phyloP scores from a whole-genome alignment of 148 eudicot species.

The Camellia lanceoleosa region DNA sequence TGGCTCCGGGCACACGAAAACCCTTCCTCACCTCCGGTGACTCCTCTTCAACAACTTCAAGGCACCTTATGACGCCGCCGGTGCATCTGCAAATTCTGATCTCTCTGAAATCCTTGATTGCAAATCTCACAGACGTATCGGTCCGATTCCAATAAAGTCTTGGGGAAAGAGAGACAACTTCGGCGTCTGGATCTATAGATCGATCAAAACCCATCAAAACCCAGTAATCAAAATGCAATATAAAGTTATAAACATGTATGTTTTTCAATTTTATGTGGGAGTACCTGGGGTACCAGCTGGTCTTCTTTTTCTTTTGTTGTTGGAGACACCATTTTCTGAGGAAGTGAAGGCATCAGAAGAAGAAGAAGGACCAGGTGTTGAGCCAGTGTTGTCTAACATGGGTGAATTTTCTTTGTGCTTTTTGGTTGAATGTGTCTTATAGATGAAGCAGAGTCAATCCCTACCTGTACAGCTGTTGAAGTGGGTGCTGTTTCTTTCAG shows the following conservation, averaged over 20 bases:
- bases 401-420: not conserved
- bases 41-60: conserved; percentile 75
- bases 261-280: too few relatives aligned
- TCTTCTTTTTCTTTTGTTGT: conserved; percentile 63
- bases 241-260: not conserved
- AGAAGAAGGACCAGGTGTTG: conserved; percentile 22
- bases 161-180: conserved; percentile 79
- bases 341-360: conserved; percentile 27
- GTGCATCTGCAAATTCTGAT: conserved; percentile 94
- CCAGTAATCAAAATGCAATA: not conserved
- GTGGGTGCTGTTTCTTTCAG: conserved; percentile 16
- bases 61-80: conserved; percentile 87
- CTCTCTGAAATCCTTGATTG: conserved; percentile 90
- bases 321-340: conserved; percentile 19
- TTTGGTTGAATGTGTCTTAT: not conserved
- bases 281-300: conserved; percentile 96
- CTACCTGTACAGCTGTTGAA: conserved; percentile 7
- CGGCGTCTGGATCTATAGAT: conserved; percentile 87
- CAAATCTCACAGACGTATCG: conserved; percentile 94
- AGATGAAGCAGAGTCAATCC: conserved; percentile 9
- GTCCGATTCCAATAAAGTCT: conserved; percentile 77
- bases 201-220: not conserved
- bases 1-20: conserved; percentile 89
- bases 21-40: conserved; percentile 63
- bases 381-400: conserved; percentile 19